Evolutionary conservation across 352 stramenopile species (phyloP), one percentile per base, ranked within the genome.

Genomic region (Globisporangium carolinianum): DNA sequence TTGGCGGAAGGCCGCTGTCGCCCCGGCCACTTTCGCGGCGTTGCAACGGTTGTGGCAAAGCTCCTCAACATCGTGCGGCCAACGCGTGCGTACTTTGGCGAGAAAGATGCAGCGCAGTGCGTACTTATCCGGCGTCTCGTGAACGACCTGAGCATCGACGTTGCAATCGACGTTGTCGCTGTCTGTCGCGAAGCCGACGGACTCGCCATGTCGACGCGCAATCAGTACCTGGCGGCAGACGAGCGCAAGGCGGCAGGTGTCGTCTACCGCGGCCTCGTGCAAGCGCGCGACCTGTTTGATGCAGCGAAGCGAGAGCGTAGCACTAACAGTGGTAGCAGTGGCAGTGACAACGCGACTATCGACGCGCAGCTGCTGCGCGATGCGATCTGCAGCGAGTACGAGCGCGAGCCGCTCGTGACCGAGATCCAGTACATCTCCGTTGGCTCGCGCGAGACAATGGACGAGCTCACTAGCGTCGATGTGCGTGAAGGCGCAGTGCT

Each of bases 1-100:
- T 85, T 98, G 38, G 79, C 81, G 0, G 97, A 99, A 76, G 96
- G 95, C 1, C 57, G 74, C 35, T 87, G 83, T 51, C 91, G 97
- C 38, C 96, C 97, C 5, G 96, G 96, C 14, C 97, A 99, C 76
- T 99, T 99, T 76, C 83, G 91, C 41, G 97, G 97, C 60, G 97
- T 99, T n/a, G 94, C 96, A 35, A 99, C 97, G 0, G 86, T 99
- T 57, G 97, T 99, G 4, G 95, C 94, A 49, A 99, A 99, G 79
- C 79, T 99, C 15, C 98, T 99, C 69, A 99, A 99, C 77, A 96
- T 99, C 62, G 94, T 99, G 48, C 76, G 90, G 60, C 97, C 97
- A 10, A 97, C 88, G 14, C 86, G 96, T 65, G 96, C 96, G 15
- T 99, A 98, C 72, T 99, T 99, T 75, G 97, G 97, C 14, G 96